Percentiles rank a stretch among this genome's conserved stretches.
phyloP scores from a whole-genome alignment of 2,329 filamentous ascomycete genomes.

The Colletotrichum musicola region DNA sequence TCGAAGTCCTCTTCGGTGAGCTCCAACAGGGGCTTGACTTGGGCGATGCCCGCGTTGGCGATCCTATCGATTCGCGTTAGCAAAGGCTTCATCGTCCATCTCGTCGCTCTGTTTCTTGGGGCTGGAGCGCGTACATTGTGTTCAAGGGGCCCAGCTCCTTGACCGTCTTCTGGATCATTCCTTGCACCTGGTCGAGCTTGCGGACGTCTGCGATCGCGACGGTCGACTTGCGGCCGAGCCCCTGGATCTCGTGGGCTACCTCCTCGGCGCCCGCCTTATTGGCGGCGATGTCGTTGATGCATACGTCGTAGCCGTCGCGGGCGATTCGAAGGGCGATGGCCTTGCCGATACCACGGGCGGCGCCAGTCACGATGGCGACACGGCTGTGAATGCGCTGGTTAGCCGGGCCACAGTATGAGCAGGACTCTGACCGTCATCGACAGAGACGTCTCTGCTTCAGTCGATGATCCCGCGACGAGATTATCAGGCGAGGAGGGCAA shows the following conservation, averaged over 20 bases:
- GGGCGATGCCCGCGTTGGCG: constrained; percentile 73
- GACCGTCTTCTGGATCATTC: constrained; percentile 64
- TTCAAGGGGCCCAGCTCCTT: constrained; percentile 63
- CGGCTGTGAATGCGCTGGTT: not conserved
- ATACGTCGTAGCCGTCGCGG: constrained; percentile 74
- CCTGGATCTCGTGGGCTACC: constrained; percentile 64
- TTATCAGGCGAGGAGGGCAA: not conserved
- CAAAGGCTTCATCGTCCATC: constrained; percentile 40
- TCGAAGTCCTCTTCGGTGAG: constrained; percentile 68
- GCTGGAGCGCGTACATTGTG: constrained; percentile 46
- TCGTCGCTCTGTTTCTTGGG: constrained; percentile 47
- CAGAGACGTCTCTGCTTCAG: not conserved
- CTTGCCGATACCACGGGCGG: constrained; percentile 61
- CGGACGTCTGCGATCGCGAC: constrained; percentile 72
- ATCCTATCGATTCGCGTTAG: constrained; percentile 49
- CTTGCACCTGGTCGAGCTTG: constrained; percentile 62
- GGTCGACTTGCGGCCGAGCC: constrained; percentile 64
- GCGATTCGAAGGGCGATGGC: constrained; percentile 74
- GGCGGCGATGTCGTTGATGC: constrained; percentile 71
- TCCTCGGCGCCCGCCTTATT: constrained; percentile 66
- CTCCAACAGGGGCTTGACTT: constrained; percentile 68
- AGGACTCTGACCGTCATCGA: not conserved
- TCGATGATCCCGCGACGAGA: not conserved
- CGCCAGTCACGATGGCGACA: constrained; percentile 36
- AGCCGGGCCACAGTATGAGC: not conserved